Evolutionary conservation across 2,329 filamentous ascomycete species (phyloP).

Genomic region (Colletotrichum graminicola): DNA sequence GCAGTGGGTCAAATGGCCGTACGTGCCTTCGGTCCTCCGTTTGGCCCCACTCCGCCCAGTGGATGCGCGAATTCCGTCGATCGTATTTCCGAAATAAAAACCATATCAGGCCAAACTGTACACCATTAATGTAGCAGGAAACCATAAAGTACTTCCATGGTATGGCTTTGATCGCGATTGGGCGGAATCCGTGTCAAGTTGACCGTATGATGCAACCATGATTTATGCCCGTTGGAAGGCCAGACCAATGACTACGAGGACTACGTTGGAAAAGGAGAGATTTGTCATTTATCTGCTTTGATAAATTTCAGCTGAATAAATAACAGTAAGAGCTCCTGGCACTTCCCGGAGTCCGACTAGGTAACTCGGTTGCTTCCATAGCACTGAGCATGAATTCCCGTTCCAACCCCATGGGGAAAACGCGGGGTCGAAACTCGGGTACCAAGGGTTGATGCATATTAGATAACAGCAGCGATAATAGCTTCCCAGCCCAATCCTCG

Average conservation of each 20-base stretch:
- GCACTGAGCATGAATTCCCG: neutral
- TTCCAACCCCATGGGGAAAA: conserved; percentile 15
- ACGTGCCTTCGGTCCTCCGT: neutral
- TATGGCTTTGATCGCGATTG: conserved; percentile 54
- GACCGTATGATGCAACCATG: neutral
- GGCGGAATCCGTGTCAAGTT: conserved; percentile 46
- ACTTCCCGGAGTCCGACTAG: conserved; percentile 6
- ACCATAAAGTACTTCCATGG: conserved; percentile 45
- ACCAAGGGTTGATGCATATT: conserved; percentile 2
- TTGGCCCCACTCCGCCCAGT: neutral
- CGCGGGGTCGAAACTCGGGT: conserved; percentile 19
- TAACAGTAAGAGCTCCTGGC: conserved; percentile 1
- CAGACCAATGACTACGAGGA: neutral
- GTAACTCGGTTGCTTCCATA: conserved; percentile 11
- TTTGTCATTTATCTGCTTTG: conserved; percentile 7
- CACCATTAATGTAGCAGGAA: conserved; percentile 42
- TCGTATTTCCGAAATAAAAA: conserved; percentile 45
- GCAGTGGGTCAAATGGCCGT: too few species aligned
- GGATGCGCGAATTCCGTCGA: conserved; percentile 41
- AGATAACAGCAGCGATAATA: neutral
- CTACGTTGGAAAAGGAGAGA: neutral
- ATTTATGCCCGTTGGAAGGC: neutral
- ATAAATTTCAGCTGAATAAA: neutral
- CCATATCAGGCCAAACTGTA: conserved; percentile 44
- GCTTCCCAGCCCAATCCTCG: neutral